Percentiles rank a stretch among this genome's conserved stretches.
Conservation (phyloP, 768 basidiomycete genomes). For the Xerocomellus chrysenteron region DNA sequence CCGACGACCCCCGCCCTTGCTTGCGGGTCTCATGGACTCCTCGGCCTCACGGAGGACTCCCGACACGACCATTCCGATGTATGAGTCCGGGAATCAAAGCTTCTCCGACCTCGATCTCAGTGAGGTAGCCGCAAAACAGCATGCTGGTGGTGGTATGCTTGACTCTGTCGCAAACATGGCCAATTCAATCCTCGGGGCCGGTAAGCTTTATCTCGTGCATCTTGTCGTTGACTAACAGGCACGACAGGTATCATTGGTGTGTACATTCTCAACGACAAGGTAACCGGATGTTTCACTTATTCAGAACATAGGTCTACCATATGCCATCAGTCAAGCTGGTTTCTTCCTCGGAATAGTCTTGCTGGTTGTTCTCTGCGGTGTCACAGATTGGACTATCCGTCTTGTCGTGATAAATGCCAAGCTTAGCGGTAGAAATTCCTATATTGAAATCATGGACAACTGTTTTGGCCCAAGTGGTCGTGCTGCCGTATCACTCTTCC, state of each 20-base stretch:
- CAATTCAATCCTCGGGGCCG: constrained; percentile 93
- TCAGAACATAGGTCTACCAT: constrained; percentile 70
- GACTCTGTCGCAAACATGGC: constrained; percentile 93
- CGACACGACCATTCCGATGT: constrained; percentile 55
- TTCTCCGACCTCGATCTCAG: constrained; percentile 53
- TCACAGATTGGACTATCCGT: constrained; percentile 98
- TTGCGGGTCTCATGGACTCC: constrained; percentile 74
- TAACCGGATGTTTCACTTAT: constrained; percentile 1
- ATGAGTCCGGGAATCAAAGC: constrained; percentile 34
- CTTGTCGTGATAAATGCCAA: constrained; percentile 96
- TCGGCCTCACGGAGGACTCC: constrained; percentile 53
- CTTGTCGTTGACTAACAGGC: constrained; percentile 17
- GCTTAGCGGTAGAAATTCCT: constrained; percentile 86
- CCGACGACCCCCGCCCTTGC: constrained; percentile 69
- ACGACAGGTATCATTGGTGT: constrained; percentile 69
- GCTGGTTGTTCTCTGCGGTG: constrained; percentile 70
- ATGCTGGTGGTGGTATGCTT: constrained; percentile 69
- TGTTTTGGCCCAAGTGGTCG: constrained; percentile 92
- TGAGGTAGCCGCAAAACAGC: constrained; percentile 63
- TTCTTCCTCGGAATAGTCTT: constrained; percentile 87
- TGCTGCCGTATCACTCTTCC: constrained; percentile 93
- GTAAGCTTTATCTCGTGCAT: constrained; percentile 38
- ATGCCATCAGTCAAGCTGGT: constrained; percentile 92
- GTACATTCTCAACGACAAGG: constrained; percentile 10
- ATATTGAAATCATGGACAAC: constrained; percentile 92